Evolutionary conservation across 441 rosid genomes (phyloP).

Genomic region (Pelargonium australe): DNA sequence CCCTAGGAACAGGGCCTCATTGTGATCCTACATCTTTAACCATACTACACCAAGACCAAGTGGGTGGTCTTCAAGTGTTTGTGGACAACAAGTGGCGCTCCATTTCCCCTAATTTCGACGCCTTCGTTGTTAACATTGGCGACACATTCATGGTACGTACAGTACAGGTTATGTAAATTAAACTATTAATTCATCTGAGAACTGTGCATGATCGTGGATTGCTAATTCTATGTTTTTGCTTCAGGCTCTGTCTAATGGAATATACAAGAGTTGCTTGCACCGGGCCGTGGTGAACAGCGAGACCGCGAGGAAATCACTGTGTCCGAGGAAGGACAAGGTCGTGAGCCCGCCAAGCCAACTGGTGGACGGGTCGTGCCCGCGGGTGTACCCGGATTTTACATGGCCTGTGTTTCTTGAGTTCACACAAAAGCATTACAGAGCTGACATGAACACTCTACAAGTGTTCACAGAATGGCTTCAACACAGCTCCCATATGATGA

Average conservation of each 20-base stretch:
- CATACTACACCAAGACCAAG: conserved; percentile 90
- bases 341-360: conserved; percentile 68
- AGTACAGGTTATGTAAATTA: conserved; percentile 11
- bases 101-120: conserved; percentile 58
- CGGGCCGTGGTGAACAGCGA: conserved; percentile 82
- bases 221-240: not conserved
- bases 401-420: conserved; percentile 85
- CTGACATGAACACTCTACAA: conserved; percentile 88
- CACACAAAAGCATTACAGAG: conserved; percentile 95
- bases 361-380: conserved; percentile 38
- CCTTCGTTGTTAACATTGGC: conserved; percentile 90
- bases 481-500: not conserved
- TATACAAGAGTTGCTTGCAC: conserved; percentile 88
- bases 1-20: conserved; percentile 96
- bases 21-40: conserved; percentile 97
- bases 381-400: conserved; percentile 80
- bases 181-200: too few species aligned
- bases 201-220: too few species aligned
- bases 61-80: conserved; percentile 90
- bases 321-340: conserved; percentile 71
- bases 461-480: conserved; percentile 70
- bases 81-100: conserved; percentile 80
- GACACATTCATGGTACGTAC: conserved; percentile 79
- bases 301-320: conserved; percentile 74
- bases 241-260: conserved; percentile 83